Percentiles rank a stretch among this genome's conserved stretches.
These are phyloP conservation scores for Spiraea crenata DNA, from an alignment of 331 rosid species.

Conservation along the genomic window DNA sequence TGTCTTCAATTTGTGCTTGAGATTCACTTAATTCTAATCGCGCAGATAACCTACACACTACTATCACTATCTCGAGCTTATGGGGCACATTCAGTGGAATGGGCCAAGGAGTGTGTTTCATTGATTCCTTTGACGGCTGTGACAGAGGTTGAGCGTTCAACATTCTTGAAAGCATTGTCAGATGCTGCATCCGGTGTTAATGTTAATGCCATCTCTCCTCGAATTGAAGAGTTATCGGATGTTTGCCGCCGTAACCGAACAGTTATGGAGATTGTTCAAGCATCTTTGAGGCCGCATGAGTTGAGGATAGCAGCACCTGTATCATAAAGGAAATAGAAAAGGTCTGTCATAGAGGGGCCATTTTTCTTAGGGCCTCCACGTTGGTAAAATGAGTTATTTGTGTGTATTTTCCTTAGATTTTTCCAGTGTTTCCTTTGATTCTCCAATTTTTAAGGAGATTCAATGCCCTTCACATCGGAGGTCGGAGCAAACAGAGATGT, in stretches of 20 bases:
- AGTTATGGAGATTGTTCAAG: constrained; percentile 97
- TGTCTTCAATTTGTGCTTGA: neutral
- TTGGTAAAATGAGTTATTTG: constrained; percentile 40
- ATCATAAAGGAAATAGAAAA: constrained; percentile 46
- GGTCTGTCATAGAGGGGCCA: constrained; percentile 52
- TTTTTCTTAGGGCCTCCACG: constrained; percentile 64
- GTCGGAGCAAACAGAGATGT: constrained; percentile 45
- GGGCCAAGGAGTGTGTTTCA: constrained; percentile 79
- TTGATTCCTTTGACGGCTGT: constrained; percentile 85
- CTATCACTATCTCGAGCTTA: constrained; percentile 71
- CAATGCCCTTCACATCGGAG: constrained; percentile 48
- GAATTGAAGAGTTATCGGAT: constrained; percentile 81
- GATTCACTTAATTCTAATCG: constrained; percentile 9
- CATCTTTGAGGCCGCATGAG: constrained; percentile 89
- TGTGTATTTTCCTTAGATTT: constrained; percentile 46
- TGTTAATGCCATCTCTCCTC: constrained; percentile 49
- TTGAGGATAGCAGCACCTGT: constrained; percentile 54
- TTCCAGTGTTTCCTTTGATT: constrained; percentile 42
- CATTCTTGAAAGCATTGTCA: constrained; percentile 76
- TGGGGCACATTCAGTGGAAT: constrained; percentile 65
- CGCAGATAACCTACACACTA: constrained; percentile 80
- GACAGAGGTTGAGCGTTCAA: constrained; percentile 75
- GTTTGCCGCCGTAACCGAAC: constrained; percentile 94
- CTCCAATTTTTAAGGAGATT: constrained; percentile 96
- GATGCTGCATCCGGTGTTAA: constrained; percentile 81